These are phyloP conservation scores for Cyclanthera cordifolia DNA, from an alignment of 306 rosid genomes.

Conservation along the genomic window DNA sequence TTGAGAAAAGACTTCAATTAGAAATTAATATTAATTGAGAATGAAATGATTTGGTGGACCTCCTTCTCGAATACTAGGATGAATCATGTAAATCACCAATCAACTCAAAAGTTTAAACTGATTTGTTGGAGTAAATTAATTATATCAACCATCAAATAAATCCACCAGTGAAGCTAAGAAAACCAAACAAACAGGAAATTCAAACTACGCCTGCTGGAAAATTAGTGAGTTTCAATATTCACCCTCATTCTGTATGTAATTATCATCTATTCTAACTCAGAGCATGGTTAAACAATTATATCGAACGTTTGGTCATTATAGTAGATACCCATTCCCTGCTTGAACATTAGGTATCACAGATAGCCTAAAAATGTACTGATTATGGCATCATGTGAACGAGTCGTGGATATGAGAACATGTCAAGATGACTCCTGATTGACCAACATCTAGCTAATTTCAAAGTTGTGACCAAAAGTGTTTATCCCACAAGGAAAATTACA, in stretches of 20 bases:
- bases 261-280: background rate
- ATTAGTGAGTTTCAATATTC: background rate
- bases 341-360: background rate
- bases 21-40: no score
- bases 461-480: background rate
- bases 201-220: background rate
- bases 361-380: background rate
- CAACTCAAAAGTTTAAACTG: no score
- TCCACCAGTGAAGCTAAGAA: background rate
- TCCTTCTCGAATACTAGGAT: no score
- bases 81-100: no score
- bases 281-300: background rate
- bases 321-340: background rate
- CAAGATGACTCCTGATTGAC: background rate
- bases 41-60: no score
- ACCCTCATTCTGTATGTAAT: background rate
- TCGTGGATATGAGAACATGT: background rate
- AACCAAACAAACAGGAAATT: background rate
- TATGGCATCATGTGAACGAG: background rate
- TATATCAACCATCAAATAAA: background rate
- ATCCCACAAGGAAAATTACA: background rate
- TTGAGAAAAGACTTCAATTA: no score
- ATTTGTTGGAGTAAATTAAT: no score
- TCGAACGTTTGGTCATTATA: background rate
- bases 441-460: background rate